Evolutionary conservation across 2,329 filamentous ascomycete genomes (phyloP).

Genomic region (Cercospora citrullina): DNA sequence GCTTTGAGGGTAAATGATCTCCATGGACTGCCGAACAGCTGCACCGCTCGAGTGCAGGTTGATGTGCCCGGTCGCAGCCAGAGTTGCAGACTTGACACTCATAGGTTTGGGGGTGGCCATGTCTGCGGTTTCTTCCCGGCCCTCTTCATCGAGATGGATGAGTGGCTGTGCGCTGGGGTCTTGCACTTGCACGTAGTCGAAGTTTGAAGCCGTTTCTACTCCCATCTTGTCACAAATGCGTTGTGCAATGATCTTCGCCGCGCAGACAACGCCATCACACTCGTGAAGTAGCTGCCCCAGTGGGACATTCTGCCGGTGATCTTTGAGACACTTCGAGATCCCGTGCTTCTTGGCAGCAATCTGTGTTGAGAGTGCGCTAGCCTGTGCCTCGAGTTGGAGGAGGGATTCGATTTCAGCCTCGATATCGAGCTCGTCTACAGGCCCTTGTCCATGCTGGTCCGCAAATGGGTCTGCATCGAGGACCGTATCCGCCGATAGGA

Average conservation of each 20-base stretch:
- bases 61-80: slow-evolving; percentile 20
- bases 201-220: slow-evolving; percentile 26
- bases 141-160: slow-evolving; percentile 24
- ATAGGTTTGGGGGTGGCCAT: background rate
- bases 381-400: slow-evolving; percentile 34
- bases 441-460: slow-evolving; percentile 18
- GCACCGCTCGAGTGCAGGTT: slow-evolving; percentile 19
- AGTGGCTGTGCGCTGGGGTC: slow-evolving; percentile 26
- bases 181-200: slow-evolving; percentile 28
- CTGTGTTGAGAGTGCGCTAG: slow-evolving; percentile 29
- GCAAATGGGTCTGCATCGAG: slow-evolving; percentile 20
- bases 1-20: slow-evolving; percentile 28
- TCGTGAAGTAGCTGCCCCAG: slow-evolving; percentile 44
- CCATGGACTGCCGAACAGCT: slow-evolving; percentile 22
- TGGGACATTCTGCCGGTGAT: slow-evolving; percentile 42
- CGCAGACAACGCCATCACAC: slow-evolving; percentile 47
- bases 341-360: slow-evolving; percentile 35
- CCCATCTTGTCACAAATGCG: slow-evolving; percentile 37
- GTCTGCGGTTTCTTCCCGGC: background rate
- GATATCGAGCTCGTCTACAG: slow-evolving; percentile 25
- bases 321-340: slow-evolving; percentile 43
- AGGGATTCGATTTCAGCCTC: slow-evolving; percentile 47
- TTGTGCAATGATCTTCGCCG: slow-evolving; percentile 42
- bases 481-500: slow-evolving; percentile 12
- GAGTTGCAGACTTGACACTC: slow-evolving; percentile 22